Conservation (phyloP, 305 asterid genomes). For the Solanum aculeatissimum region DNA sequence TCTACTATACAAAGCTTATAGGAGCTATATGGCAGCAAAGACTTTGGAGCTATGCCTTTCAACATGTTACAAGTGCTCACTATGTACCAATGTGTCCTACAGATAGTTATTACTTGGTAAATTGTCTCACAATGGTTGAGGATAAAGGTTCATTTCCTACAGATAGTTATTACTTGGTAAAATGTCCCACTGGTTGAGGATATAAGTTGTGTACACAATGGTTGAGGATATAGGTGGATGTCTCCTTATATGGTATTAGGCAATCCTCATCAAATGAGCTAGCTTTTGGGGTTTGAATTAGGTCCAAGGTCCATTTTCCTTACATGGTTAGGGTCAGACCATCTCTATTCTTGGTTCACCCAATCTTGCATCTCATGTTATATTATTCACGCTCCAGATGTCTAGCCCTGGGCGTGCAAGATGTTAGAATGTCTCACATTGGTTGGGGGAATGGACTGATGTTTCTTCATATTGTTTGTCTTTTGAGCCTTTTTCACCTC, state of each 20-base stretch:
- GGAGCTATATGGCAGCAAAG: background rate
- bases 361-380: background rate
- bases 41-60: background rate
- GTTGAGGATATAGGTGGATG: background rate
- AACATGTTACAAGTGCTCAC: background rate
- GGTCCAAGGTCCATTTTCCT: background rate
- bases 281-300: background rate
- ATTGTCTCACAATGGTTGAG: background rate
- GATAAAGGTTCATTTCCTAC: no score
- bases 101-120: background rate
- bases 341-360: background rate
- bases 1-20: background rate
- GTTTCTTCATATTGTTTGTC: background rate
- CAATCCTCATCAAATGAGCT: background rate
- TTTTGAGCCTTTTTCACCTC: background rate
- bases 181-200: background rate
- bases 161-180: background rate
- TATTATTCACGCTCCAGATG: background rate
- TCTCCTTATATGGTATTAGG: background rate
- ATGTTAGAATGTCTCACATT: background rate
- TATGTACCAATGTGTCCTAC: background rate
- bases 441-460: background rate
- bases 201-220: no score
- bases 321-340: background rate
- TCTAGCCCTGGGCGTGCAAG: background rate